Evolutionary conservation across 129 eudicot species (phyloP).

Genomic region (Flaveria ramosissima): DNA sequence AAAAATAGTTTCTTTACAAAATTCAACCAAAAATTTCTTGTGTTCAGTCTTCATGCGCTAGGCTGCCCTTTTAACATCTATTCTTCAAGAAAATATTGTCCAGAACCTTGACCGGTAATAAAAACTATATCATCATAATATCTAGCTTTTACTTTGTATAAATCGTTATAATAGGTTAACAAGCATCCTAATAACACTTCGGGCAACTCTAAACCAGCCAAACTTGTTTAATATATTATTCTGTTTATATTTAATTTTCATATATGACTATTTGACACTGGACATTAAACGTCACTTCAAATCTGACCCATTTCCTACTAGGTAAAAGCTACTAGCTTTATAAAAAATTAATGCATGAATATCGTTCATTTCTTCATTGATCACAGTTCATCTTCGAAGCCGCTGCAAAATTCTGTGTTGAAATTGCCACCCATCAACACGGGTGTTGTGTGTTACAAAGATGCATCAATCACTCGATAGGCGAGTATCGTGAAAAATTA

Average conservation of each 20-base stretch:
- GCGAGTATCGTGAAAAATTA: constrained; percentile 52
- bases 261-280: no score
- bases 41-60: no score
- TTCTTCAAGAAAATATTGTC: no score
- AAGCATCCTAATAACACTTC: background rate
- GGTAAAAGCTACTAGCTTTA: background rate
- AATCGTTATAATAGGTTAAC: background rate
- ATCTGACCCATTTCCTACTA: background rate
- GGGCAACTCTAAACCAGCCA: no score
- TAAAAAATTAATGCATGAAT: background rate
- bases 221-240: no score
- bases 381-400: constrained; percentile 80
- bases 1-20: no score
- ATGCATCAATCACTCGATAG: constrained; percentile 73
- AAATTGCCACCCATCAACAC: constrained; percentile 81
- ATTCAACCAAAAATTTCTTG: no score
- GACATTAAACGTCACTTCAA: no score
- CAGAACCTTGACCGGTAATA: no score
- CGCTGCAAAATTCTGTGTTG: constrained; percentile 78
- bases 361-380: background rate
- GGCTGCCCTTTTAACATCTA: no score
- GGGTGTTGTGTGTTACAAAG: constrained; percentile 91
- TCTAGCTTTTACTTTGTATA: background rate
- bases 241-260: no score
- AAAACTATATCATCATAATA: no score